Evolutionary conservation across 768 basidiomycete species (phyloP), one percentile per base, ranked within the genome.

Genomic region (Suillus fuscotomentosus): DNA sequence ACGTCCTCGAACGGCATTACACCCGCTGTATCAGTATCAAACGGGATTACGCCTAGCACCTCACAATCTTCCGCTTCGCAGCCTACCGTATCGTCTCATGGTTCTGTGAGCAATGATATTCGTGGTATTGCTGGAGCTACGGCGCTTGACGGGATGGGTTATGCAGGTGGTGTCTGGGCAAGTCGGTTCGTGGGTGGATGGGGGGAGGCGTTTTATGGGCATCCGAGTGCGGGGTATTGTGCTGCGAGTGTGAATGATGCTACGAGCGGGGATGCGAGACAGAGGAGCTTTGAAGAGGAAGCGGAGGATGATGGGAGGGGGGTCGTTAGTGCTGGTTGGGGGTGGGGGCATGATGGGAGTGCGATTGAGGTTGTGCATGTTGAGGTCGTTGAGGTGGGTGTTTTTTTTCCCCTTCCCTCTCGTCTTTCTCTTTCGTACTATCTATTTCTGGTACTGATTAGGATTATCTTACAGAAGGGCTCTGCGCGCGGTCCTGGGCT

Each of bases 331-430:
- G 87, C 85, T 10, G 85, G 85, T 0, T 91, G 91, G 91, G 90
- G 90, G n/a, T 86, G 83, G 67, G 86, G 88, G 2, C 91, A 92
- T 67, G 90, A 91, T 66, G 91, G 91, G 31, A 86, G 88, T 69
- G 89, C 87, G 31, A 82, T 91, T 69, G 91, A 91, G 78, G 83
- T 92, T 61, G 73, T 92, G 20, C 80, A 78, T 31, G 89, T 85
- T 20, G 81, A 85, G 67, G 87, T 90, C 71, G 82, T 86, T 55
- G 79, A 86, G 81, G 91, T 91, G 67, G 42, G 86, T 75, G 9
- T 67, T 53, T 27, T 50, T 62, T 31, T 66, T 13, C 27, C 38
- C 13, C 61, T 27, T 42, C 48, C 27, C 51, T 39, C 65, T 20
- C 48, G n/a, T 31, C 17, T 56, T 55, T 41, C 27, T 48, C 43